A percentile compares a stretch with the other conserved stretches of the same genome.
phyloP scores from a whole-genome alignment of 106 monocot genomes.

The Dendrobium catenatum region DNA sequence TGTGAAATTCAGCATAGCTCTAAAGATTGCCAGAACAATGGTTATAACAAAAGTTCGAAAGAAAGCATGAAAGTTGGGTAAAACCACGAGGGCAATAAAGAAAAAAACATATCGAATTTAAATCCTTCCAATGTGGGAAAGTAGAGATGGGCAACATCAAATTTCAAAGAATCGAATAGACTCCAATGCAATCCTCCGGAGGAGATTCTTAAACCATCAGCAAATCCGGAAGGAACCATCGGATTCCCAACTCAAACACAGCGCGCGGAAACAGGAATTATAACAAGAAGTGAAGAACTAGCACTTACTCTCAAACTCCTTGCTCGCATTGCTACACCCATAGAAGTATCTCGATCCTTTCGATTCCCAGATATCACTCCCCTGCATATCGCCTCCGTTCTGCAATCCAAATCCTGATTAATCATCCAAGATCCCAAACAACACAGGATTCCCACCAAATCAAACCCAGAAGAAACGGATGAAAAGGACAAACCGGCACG shows the following conservation, averaged over 20 bases:
- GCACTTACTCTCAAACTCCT: constrained; percentile 9
- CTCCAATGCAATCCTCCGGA: not conserved
- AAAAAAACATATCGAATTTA: not conserved
- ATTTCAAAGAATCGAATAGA: not conserved
- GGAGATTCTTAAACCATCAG: not conserved
- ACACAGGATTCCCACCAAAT: not conserved
- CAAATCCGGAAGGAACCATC: not conserved
- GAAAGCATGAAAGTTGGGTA: not conserved
- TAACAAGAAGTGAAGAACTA: not conserved
- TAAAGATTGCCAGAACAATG: not conserved
- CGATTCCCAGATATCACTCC: constrained; percentile 7
- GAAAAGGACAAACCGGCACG: constrained; percentile 7
- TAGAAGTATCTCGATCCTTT: not conserved
- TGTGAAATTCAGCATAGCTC: not conserved
- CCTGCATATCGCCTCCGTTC: not conserved
- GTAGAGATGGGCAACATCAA: too few relatives aligned
- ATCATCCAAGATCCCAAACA: not conserved
- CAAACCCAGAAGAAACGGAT: not conserved
- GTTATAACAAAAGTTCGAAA: not conserved
- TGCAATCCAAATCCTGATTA: not conserved
- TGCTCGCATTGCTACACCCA: constrained; percentile 11
- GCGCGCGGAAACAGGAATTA: not conserved
- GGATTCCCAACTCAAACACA: not conserved
- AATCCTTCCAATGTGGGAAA: too few relatives aligned
- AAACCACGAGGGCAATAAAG: not conserved